phyloP scores from a whole-genome alignment of 768 basidiomycete genomes.

The Dentipellis fragilis region DNA sequence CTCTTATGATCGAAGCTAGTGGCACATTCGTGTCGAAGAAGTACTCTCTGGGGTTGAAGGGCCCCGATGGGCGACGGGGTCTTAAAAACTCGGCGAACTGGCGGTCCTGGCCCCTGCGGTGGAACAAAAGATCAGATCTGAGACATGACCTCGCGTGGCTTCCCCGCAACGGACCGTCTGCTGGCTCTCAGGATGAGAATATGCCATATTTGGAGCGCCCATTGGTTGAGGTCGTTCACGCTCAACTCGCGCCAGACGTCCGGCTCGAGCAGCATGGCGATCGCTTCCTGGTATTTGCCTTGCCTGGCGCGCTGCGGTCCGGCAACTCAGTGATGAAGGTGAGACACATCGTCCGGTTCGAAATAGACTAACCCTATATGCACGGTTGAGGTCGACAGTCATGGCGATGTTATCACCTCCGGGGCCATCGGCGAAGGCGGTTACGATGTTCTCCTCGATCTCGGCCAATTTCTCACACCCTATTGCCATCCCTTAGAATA shows the following conservation, averaged over 20 bases:
- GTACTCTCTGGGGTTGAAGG: slow-evolving; percentile 48
- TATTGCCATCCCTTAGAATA: slow-evolving; percentile 16
- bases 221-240: slow-evolving; percentile 54
- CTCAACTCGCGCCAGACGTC: slow-evolving; percentile 60
- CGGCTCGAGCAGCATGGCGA: slow-evolving; percentile 56
- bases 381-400: slow-evolving; percentile 51
- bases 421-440: slow-evolving; percentile 52
- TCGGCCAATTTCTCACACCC: slow-evolving; percentile 58
- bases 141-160: not conserved
- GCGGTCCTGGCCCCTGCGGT: slow-evolving; percentile 49
- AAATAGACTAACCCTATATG: slow-evolving; percentile 42
- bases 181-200: slow-evolving; percentile 57
- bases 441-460: slow-evolving; percentile 61
- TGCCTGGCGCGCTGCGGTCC: slow-evolving; percentile 51
- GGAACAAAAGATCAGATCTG: not conserved
- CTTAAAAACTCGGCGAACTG: slow-evolving; percentile 58
- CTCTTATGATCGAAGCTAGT: slow-evolving; percentile 27
- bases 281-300: slow-evolving; percentile 52
- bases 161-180: slow-evolving; percentile 41
- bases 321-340: not conserved
- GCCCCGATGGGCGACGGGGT: slow-evolving; percentile 46
- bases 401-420: slow-evolving; percentile 54
- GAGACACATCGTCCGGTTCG: not conserved
- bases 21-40: slow-evolving; percentile 30
- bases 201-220: slow-evolving; percentile 75